Conservation (phyloP, 441 rosid species). For the Melastoma candidum region DNA sequence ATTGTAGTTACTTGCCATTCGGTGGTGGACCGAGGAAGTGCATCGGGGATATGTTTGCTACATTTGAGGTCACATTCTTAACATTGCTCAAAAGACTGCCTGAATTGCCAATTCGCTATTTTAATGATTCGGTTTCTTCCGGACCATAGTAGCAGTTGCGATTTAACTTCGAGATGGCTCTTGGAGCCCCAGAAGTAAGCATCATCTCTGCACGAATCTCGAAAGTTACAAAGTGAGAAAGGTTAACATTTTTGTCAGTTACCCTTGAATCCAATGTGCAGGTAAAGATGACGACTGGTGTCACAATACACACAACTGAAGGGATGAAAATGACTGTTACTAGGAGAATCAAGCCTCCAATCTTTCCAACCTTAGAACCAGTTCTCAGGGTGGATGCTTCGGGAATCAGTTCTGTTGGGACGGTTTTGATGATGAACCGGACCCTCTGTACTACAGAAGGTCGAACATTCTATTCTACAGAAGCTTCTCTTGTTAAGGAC, state of each 20-base stretch:
- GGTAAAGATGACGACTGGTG: slow-evolving; percentile 98
- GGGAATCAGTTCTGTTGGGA: too few relatives aligned
- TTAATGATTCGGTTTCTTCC: slow-evolving; percentile 12
- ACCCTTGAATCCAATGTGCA: slow-evolving; percentile 18
- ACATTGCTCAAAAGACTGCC: neutral
- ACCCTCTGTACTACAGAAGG: too few relatives aligned
- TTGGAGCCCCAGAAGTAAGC: slow-evolving; percentile 81
- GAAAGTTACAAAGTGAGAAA: neutral
- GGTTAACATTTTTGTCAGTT: neutral
- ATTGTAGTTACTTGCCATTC: slow-evolving; percentile 84
- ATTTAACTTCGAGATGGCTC: slow-evolving; percentile 71
- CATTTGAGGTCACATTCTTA: slow-evolving; percentile 59
- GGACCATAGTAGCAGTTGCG: slow-evolving; percentile 86
- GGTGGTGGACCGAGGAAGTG: slow-evolving; percentile 99
- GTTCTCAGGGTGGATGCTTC: too few relatives aligned
- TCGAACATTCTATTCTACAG: too few relatives aligned
- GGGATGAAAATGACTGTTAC: slow-evolving; percentile 73
- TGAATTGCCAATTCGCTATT: neutral
- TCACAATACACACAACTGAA: slow-evolving; percentile 92
- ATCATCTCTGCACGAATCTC: neutral
- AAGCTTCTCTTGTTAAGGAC: too few relatives aligned
- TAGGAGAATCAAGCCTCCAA: slow-evolving; percentile 42
- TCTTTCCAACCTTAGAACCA: slow-evolving; percentile 31
- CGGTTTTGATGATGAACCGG: too few relatives aligned
- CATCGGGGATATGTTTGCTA: slow-evolving; percentile 91